These are phyloP conservation scores for Phanerochaete sordida DNA, from an alignment of 768 basidiomycete species.

Conservation along the genomic window DNA sequence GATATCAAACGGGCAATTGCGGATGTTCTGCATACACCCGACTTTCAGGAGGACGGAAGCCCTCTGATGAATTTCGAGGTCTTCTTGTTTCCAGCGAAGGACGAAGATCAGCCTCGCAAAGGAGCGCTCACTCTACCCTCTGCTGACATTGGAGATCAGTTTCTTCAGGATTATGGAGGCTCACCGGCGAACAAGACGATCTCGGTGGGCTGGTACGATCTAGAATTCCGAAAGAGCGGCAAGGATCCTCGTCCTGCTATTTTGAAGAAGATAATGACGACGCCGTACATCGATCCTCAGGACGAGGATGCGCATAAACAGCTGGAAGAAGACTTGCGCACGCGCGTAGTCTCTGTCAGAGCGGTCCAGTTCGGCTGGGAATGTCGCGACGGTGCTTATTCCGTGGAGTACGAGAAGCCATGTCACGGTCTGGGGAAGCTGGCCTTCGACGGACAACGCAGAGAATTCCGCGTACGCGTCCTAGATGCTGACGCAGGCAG, in stretches of 20 bases:
- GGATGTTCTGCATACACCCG: conserved; percentile 40
- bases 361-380: conserved; percentile 59
- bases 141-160: conserved; percentile 33
- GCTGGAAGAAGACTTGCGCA: conserved; percentile 23
- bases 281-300: conserved; percentile 13
- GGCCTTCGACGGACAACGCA: conserved; percentile 35
- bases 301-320: conserved; percentile 1
- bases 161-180: conserved; percentile 41
- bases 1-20: conserved; percentile 34
- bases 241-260: conserved; percentile 21
- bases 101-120: not conserved
- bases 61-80: conserved; percentile 52
- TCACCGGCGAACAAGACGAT: conserved; percentile 18
- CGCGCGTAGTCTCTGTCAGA: conserved; percentile 27
- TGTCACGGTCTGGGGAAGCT: conserved; percentile 28
- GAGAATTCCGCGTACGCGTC: conserved; percentile 48
- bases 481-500: conserved; percentile 19
- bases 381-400: conserved; percentile 55
- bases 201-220: conserved; percentile 30
- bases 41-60: conserved; percentile 29
- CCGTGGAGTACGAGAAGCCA: conserved; percentile 51
- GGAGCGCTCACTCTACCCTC: conserved; percentile 42
- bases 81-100: conserved; percentile 37
- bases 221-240: conserved; percentile 17
- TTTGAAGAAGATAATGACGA: conserved; percentile 28